Evolutionary conservation across 805 yeast genomes (phyloP).

Genomic region (Pichia manshurica): DNA sequence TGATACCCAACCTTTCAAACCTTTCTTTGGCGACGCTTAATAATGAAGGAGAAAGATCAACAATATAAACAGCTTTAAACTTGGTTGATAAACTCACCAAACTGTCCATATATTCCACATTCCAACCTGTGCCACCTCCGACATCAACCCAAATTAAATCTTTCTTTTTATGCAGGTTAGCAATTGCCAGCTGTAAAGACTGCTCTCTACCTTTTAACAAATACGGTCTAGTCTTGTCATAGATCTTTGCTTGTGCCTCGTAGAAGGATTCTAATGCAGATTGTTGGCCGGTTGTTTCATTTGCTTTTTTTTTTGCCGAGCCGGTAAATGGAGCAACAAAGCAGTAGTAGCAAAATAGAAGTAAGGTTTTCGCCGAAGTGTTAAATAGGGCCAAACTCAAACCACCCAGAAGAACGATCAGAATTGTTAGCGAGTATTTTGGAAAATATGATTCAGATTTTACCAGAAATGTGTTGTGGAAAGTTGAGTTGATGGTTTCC

Average conservation of each 20-base stretch:
- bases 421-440: conserved; percentile 5
- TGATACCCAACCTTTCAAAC: conserved; percentile 43
- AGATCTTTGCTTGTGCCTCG: conserved; percentile 69
- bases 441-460: conserved; percentile 4
- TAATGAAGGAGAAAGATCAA: conserved; percentile 72
- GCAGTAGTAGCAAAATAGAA: conserved; percentile 42
- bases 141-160: conserved; percentile 69
- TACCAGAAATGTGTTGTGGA: neutral
- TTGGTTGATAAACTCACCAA: conserved; percentile 40
- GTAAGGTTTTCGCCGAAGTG: conserved; percentile 16
- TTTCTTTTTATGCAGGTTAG: conserved; percentile 42
- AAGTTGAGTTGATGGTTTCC: conserved; percentile 5
- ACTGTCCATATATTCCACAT: conserved; percentile 68
- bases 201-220: conserved; percentile 67
- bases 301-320: conserved; percentile 24
- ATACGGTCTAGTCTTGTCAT: conserved; percentile 63
- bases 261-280: conserved; percentile 64
- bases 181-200: conserved; percentile 52
- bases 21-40: conserved; percentile 66
- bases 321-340: conserved; percentile 53
- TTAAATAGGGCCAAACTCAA: conserved; percentile 12
- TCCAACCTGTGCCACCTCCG: conserved; percentile 86
- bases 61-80: conserved; percentile 63
- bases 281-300: conserved; percentile 42
- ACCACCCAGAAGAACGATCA: neutral